Evolutionary conservation across 352 stramenopile genomes (phyloP), one percentile per base, ranked within the genome.

Genomic region (Elongisporangium prolatum): DNA sequence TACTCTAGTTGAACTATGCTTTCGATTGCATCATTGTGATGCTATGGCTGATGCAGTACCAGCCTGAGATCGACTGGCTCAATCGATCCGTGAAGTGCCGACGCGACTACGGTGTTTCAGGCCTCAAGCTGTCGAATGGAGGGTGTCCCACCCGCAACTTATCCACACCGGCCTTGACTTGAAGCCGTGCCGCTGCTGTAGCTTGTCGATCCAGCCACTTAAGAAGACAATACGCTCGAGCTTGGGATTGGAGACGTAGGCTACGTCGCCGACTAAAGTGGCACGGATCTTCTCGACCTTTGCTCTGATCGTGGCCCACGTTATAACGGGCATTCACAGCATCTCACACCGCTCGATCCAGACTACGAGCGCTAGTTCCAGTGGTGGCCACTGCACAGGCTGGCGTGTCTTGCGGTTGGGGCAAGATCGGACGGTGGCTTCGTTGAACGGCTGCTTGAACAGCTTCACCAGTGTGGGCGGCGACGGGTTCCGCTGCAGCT

Each of bases 121-220:
- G 24, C 24, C 24, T 18, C 54, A 28, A 24, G 54, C 20, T 1
- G 49, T 1, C 21, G 51, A 13, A 48, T 56, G 21, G 51, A 21
- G 5, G 28, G 28, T n/a, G 21, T 25, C 7, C 24, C n/a, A 56
- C 8, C 0, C 51, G 51, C 21, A 56, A 25, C 24, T 21, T 38
- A 4, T 56, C 25, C 11, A 56, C 11, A 56, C 21, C 51, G 47
- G 17, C 14, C 54, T 20, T n/a, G 25, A 34, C 3, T 40, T 53
- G 17, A 54, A 48, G 8, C 54, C 16, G 47, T 54, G 9, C 5
- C 44, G 44, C 14, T 48, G 14, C 18, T 48, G 40, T 10, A 54
- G 24, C 25, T 51, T 38, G 18, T 59, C 28, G 18, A 59, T 18
- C 40, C 44, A 59, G 54, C 38, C 22, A 21, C 25, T 48, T 14